Evolutionary conservation across 192 early-diverging fungal genomes (phyloP).

Genomic region (Backusella australiensis): DNA sequence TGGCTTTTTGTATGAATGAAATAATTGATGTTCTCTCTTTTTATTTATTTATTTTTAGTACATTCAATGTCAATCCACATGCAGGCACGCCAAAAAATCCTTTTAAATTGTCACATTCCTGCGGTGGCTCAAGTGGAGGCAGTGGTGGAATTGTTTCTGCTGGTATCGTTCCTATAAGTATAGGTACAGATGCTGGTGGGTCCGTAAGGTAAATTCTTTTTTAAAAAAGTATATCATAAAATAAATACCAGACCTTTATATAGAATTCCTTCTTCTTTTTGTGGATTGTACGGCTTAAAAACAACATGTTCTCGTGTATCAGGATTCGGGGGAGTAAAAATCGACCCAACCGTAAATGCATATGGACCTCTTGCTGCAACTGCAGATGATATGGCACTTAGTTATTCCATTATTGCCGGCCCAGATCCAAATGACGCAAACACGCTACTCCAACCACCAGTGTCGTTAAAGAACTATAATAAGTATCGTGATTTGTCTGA

Average conservation of each 20-base stretch:
- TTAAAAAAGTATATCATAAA: too few relatives aligned
- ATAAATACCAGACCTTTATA: neutral
- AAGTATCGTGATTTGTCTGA: slow-evolving; percentile 3
- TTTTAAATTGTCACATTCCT: slow-evolving; percentile 51
- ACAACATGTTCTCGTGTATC: slow-evolving; percentile 66
- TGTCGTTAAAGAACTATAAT: neutral
- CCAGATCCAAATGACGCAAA: slow-evolving; percentile 46
- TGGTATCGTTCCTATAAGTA: slow-evolving; percentile 63
- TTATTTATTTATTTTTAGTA: neutral
- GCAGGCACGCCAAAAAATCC: slow-evolving; percentile 64
- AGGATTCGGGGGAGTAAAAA: slow-evolving; percentile 44
- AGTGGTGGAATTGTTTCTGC: slow-evolving; percentile 57
- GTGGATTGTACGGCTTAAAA: slow-evolving; percentile 78
- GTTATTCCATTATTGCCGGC: slow-evolving; percentile 62
- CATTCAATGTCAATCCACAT: slow-evolving; percentile 59
- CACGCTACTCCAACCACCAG: slow-evolving; percentile 48
- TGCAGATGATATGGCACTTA: slow-evolving; percentile 64
- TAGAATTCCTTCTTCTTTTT: slow-evolving; percentile 66
- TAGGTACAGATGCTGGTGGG: slow-evolving; percentile 74
- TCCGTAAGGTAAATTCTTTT: slow-evolving; percentile 41
- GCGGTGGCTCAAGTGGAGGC: slow-evolving; percentile 74
- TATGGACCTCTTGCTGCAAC: slow-evolving; percentile 70
- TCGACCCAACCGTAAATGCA: slow-evolving; percentile 56
- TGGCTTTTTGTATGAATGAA: neutral
- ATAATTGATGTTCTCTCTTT: neutral